Percentiles rank a stretch among this genome's conserved stretches.
These are phyloP conservation scores for Sphagnum fallax DNA, from an alignment of 228 moss, liverwort and hornwort species.

Conservation along the genomic window DNA sequence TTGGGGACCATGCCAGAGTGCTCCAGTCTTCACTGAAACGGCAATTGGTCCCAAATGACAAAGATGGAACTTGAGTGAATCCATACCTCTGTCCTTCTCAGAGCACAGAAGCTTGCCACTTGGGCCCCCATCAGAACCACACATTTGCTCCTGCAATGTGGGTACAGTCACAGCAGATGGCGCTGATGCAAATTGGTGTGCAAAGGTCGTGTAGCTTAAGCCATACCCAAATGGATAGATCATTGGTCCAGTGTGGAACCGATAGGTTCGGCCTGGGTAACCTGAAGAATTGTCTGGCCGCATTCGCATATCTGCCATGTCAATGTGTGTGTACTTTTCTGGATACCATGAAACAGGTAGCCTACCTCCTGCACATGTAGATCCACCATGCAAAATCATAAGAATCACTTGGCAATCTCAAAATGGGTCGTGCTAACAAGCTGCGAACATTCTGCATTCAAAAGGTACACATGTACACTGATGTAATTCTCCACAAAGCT, in stretches of 20 bases:
- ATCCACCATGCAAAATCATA: too few relatives aligned
- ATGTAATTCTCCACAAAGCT: too few relatives aligned
- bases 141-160: conserved; percentile 21
- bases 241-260: conserved; percentile 64
- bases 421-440: too few relatives aligned
- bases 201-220: conserved; percentile 53
- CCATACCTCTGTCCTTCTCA: conserved; percentile 21
- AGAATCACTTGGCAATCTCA: too few relatives aligned
- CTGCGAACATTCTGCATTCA: too few relatives aligned
- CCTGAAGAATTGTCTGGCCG: conserved; percentile 27
- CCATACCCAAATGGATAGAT: conserved; percentile 64
- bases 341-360: conserved; percentile 83
- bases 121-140: conserved; percentile 25
- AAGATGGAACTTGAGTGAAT: neutral
- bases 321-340: conserved; percentile 39
- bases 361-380: conserved; percentile 39
- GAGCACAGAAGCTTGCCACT: conserved; percentile 12
- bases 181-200: conserved; percentile 21
- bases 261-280: conserved; percentile 77
- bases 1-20: too few relatives aligned
- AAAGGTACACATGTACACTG: too few relatives aligned
- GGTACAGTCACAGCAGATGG: conserved; percentile 33
- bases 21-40: too few relatives aligned
- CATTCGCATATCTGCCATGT: conserved; percentile 81
- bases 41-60: too few relatives aligned